These are phyloP conservation scores for Nannizziopsis barbatae DNA, from an alignment of 2,329 filamentous ascomycete genomes.

Conservation along the genomic window DNA sequence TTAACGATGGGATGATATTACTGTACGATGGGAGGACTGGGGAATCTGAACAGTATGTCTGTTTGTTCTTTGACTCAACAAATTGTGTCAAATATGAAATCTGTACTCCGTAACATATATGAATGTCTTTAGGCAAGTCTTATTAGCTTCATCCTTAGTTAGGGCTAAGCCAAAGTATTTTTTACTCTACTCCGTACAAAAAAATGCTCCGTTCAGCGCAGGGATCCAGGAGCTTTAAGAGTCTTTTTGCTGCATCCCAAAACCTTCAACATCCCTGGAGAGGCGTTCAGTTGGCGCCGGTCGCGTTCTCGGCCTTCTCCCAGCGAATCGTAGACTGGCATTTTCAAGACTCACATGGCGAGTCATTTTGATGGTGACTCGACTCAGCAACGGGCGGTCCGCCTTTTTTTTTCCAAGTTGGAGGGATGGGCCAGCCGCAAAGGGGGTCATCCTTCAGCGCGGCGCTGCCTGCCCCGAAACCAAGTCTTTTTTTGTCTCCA, in stretches of 20 bases:
- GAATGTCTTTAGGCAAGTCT: slow-evolving; percentile 6
- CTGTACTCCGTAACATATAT: slow-evolving; percentile 6
- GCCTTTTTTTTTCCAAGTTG: slow-evolving; percentile 7
- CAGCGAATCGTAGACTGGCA: slow-evolving; percentile 2
- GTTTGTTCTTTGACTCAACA: neutral
- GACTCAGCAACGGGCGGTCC: slow-evolving; percentile 1
- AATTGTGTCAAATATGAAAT: neutral
- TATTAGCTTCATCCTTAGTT: neutral
- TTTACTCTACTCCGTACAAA: neutral
- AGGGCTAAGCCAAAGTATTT: slow-evolving; percentile 9
- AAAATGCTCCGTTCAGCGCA: neutral
- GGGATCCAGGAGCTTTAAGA: slow-evolving; percentile 1
- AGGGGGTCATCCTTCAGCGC: too few relatives aligned
- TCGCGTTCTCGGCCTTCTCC: slow-evolving; percentile 1
- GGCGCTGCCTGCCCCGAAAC: too few relatives aligned
- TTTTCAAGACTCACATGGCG: slow-evolving; percentile 6
- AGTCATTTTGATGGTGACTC: neutral
- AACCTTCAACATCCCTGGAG: slow-evolving; percentile 7
- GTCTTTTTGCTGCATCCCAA: slow-evolving; percentile 3
- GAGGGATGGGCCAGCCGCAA: neutral
- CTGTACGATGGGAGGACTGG: neutral
- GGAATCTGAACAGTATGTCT: neutral
- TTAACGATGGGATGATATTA: neutral
- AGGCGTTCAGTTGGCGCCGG: slow-evolving; percentile 5
- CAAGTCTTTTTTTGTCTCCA: neutral